phyloP scores from a whole-genome alignment of 2,329 filamentous ascomycete species.

The Mollisiaceae sp. region DNA sequence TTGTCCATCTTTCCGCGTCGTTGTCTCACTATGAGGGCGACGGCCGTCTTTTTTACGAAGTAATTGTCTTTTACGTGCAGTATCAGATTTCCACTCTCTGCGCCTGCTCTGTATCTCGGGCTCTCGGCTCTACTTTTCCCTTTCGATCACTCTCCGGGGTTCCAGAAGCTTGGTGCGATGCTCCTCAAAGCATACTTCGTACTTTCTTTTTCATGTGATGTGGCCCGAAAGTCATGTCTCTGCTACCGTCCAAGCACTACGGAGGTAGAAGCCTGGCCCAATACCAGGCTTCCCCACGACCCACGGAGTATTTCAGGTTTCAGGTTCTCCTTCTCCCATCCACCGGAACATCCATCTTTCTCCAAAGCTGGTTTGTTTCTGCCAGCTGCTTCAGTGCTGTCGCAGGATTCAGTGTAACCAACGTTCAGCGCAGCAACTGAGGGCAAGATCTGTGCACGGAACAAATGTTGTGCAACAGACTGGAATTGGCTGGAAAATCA shows the following conservation, averaged over 20 bases:
- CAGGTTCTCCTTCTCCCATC: slow-evolving; percentile 8
- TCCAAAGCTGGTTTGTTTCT: slow-evolving; percentile 2
- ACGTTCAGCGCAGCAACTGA: background rate
- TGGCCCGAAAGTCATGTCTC: background rate
- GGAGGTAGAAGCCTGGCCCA: slow-evolving; percentile 7
- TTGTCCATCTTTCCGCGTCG: background rate
- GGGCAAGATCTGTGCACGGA: background rate
- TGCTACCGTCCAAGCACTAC: slow-evolving; percentile 12
- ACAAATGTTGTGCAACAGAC: background rate
- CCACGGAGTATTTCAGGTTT: slow-evolving; percentile 18
- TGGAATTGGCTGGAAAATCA: background rate
- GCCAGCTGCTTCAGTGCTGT: slow-evolving; percentile 13
- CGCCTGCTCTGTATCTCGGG: background rate
- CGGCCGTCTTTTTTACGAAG: background rate
- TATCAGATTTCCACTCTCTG: background rate
- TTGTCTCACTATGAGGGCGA: background rate
- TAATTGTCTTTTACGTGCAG: background rate
- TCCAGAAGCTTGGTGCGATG: background rate
- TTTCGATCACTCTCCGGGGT: background rate
- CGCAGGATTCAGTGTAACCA: slow-evolving; percentile 6
- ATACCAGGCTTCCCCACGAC: slow-evolving; percentile 15
- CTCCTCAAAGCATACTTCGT: background rate
- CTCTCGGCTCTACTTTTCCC: background rate
- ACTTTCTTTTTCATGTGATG: slow-evolving; percentile 19
- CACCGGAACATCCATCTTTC: background rate